These are phyloP conservation scores for Elsinoe necatrix DNA, from an alignment of 2,329 filamentous ascomycete species.

Conservation along the genomic window DNA sequence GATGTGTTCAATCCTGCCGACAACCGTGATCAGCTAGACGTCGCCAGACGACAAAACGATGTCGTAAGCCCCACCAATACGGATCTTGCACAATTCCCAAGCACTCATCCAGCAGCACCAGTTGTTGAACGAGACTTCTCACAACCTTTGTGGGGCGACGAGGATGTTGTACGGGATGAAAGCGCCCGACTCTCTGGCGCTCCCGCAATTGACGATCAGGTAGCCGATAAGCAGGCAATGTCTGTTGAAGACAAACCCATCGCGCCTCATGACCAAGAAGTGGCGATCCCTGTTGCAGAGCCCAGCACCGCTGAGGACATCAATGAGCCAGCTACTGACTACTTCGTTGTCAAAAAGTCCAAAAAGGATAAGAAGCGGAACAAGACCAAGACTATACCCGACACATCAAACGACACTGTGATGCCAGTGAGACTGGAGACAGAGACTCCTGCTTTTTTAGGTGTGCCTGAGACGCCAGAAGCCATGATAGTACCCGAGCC, in stretches of 20 bases:
- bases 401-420: not conserved
- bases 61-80: not conserved
- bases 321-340: not conserved
- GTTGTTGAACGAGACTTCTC: not conserved
- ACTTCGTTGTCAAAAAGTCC: constrained; percentile 22
- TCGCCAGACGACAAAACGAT: not conserved
- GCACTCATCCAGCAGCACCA: not conserved
- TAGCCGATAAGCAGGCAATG: not conserved
- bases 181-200: not conserved
- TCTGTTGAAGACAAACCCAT: not conserved
- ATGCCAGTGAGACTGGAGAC: not conserved
- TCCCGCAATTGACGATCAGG: not conserved
- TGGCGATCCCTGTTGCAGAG: not conserved
- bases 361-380: constrained; percentile 27
- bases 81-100: not conserved
- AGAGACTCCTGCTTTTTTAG: not conserved
- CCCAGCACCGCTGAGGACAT: not conserved
- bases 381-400: constrained; percentile 12
- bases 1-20: not conserved
- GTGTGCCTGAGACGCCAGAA: constrained; percentile 10
- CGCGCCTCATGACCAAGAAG: not conserved
- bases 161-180: constrained; percentile 30
- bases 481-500: not conserved
- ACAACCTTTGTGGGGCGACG: constrained; percentile 24
- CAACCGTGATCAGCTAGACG: not conserved